Base-by-base conservation (phyloP, 225 moss, liverwort and hornwort genomes). In the Lunularia cruciata region DNA sequence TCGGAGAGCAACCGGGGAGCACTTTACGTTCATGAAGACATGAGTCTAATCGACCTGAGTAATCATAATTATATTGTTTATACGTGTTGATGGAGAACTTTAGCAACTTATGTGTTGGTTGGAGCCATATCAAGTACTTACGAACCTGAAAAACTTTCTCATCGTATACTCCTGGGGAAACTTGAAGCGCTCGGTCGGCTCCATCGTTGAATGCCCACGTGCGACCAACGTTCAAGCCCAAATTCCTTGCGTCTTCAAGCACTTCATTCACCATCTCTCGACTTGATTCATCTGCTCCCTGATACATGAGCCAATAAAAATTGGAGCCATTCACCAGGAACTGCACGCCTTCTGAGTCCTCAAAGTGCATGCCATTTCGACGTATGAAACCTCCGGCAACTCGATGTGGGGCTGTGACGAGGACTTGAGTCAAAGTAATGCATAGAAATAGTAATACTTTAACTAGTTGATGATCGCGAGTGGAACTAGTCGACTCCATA, bases 181-280 rank as follows among this genome's bases (percentile, higher is more conserved):
- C 71, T 63, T 89, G 89, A 22, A 89, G 84, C 40, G 87, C 83
- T 27, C 53, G 47, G 67, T 54, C 32, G 33, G 13, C 70, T 0
- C 89, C 89, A 34, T 89, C 89, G 3, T 87, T 78, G 65, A 89
- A 89, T 4, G 89, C 89, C 89, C 89, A 89, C 19, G 86, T 69
- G 10, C 89, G 89, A 67, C 81, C 85, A 0, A 89, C 89, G 5
- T 80, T 89, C 11, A 77, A 49, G 1, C 89, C 89, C 5, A 83
- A 74, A 15, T 78, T 48, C 0, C 80, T 78, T 0, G 86, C 74
- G 30, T 86, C 55, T 5, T 25, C 64, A 0, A 89, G 52, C 19
- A 81, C 84, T 38, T 79, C 63, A 46, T 71, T 78, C 57, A 89
- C 89, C 6, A 77, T 45, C 4, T 51, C 48, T 38, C 78, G 57